Base-by-base conservation (phyloP, 192 early-diverging fungal genomes). In the Coemansia guatemalensis region DNA sequence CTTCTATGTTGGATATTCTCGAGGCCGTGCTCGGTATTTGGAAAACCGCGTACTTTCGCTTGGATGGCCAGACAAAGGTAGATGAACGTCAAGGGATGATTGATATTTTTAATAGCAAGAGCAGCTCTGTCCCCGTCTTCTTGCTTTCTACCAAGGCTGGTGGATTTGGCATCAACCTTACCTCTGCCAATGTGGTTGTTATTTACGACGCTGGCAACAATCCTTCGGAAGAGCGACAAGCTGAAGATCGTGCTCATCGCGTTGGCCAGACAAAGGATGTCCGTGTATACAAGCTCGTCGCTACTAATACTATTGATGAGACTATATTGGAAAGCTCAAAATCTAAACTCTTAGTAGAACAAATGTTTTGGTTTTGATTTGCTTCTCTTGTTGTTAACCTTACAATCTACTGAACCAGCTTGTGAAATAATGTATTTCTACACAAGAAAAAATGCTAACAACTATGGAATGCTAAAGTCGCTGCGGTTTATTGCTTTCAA, bases 251-350 rank as follows among this genome's bases (percentile, higher is more conserved):
- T 4, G 93, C 93, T 1, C 89, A 91, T 74, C 88, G 89, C 26
- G 91, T 97, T 21, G 95, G 95, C 1, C 95, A 97, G 73, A 84
- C 79, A 14, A 87, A 87, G 53, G 89, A 91, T 29, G 95, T 97
- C 0, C 78, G 81, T 20, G 88, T 94, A 3, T 84, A 88, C 32
- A 88, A 86, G 75, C 66, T 97, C 14, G 75, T 95, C 21, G 67
- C 81, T 0, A 75, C 87, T 25, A 67, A 74, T 8, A 87, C 90
- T 4, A 85, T 94, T 57, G 94, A 96, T 32, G 75, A 74, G 47
- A 65, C 52, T 39, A 81, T 81, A 29, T 58, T 69, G 51, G 78
- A 81, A 48, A 71, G 59, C 55, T 70, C 77, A 0, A 41, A 54
- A 24, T 67, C 78, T 1, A 81, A 81, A 53, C 62, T 68, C 9